Evolutionary conservation across 2,329 filamentous ascomycete species (phyloP).

Genomic region (Arthrobotrys megalospora): DNA sequence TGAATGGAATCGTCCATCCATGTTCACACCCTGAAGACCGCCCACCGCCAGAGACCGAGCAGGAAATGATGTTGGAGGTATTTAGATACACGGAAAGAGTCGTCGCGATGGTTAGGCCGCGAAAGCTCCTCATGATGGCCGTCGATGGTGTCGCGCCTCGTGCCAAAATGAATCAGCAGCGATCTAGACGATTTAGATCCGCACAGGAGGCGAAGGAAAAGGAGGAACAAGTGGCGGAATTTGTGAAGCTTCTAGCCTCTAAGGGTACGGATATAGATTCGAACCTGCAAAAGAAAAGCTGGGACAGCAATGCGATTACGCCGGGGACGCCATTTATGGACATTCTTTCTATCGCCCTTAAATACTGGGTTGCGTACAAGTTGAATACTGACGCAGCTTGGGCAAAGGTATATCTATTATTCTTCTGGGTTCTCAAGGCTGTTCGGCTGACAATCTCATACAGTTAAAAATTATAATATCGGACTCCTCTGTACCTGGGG

Average conservation of each 20-base stretch:
- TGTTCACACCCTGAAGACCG: constrained; percentile 97
- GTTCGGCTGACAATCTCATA: constrained; percentile 62
- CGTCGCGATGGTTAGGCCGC: constrained; percentile 97
- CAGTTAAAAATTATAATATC: constrained; percentile 95
- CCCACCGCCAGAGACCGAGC: constrained; percentile 90
- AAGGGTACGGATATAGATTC: constrained; percentile 77
- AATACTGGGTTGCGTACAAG: constrained; percentile 98
- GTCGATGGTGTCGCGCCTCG: constrained; percentile 97
- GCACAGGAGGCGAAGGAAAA: constrained; percentile 96
- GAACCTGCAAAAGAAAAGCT: constrained; percentile 84
- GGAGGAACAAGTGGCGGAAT: constrained; percentile 89
- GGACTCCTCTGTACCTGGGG: constrained; percentile 95
- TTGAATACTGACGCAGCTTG: constrained; percentile 96
- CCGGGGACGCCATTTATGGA: constrained; percentile 95
- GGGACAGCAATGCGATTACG: constrained; percentile 79
- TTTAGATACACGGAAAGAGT: constrained; percentile 99
- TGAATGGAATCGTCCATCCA: constrained; percentile 99
- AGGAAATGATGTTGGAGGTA: constrained; percentile 99
- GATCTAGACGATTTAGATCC: constrained; percentile 92
- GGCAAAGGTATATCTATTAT: constrained; percentile 74
- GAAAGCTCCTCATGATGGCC: constrained; percentile 96
- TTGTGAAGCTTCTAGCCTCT: constrained; percentile 85
- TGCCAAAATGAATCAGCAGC: constrained; percentile 99
- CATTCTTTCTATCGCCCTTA: constrained; percentile 87
- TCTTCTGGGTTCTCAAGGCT: neutral